These are phyloP conservation scores for Leavenworthia alabamica DNA, from an alignment of 345 rosid genomes.

Conservation along the genomic window DNA sequence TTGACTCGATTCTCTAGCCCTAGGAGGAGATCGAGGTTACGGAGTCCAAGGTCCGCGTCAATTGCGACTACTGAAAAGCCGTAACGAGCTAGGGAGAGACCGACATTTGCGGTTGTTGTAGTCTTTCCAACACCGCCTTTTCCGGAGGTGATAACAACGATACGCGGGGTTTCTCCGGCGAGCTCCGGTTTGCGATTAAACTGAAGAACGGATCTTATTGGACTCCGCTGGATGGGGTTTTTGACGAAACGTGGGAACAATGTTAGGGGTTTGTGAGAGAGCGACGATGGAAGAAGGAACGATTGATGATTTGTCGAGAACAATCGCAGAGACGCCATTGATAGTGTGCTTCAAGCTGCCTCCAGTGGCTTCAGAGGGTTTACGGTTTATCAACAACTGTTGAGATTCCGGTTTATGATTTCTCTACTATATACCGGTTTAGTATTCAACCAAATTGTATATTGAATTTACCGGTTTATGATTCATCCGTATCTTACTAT, in stretches of 20 bases:
- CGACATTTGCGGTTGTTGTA: slow-evolving; percentile 96
- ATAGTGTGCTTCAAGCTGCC: slow-evolving; percentile 13
- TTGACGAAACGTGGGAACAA: slow-evolving; percentile 14
- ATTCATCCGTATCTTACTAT: not conserved
- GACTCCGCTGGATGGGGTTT: slow-evolving; percentile 9
- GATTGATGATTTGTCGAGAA: slow-evolving; percentile 33
- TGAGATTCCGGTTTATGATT: slow-evolving; percentile 16
- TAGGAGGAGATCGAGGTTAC: slow-evolving; percentile 87
- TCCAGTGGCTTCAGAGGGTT: slow-evolving; percentile 16
- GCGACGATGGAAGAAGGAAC: slow-evolving; percentile 26
- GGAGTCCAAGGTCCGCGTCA: slow-evolving; percentile 92
- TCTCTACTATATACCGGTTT: slow-evolving; percentile 1
- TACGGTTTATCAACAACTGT: slow-evolving; percentile 17
- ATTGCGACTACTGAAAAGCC: slow-evolving; percentile 91
- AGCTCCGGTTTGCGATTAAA: slow-evolving; percentile 86
- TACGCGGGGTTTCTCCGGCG: slow-evolving; percentile 89
- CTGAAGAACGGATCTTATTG: slow-evolving; percentile 65
- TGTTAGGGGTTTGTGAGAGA: not conserved
- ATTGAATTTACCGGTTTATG: not conserved
- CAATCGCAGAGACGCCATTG: slow-evolving; percentile 48
- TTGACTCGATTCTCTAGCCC: slow-evolving; percentile 94
- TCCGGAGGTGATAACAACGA: slow-evolving; percentile 96
- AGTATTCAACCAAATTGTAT: not conserved
- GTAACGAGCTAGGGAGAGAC: slow-evolving; percentile 87
- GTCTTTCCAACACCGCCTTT: slow-evolving; percentile 98